Base-by-base conservation (phyloP, 495 filamentous ascomycete species). In the Ramalina peruviana region DNA sequence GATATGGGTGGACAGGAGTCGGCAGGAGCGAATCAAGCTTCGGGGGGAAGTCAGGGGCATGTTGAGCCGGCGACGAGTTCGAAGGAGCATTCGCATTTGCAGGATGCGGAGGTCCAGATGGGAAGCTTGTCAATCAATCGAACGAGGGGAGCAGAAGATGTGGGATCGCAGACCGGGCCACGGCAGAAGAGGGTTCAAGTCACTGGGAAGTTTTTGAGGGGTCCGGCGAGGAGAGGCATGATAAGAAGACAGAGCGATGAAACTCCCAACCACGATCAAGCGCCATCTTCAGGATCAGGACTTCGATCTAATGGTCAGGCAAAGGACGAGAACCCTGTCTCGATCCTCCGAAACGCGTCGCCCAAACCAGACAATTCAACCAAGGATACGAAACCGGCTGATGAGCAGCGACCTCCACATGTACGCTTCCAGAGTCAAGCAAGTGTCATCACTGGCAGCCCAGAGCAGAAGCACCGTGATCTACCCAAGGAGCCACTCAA, bases 211-310 rank as follows among this genome's bases (percentile, higher is more conserved):
- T 88, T 86, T 55, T 66, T 88, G 20, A 86, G 79, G 50, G 83
- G 83, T 1, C 83, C 85, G 9, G 83, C 82, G 19, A 75, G 85
- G 50, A 69, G 85, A 53, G 84, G 83, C 13, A 75, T 82, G 16
- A 58, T 75, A 51, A 71, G 82, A 50, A 73, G 83, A 45, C 81
- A 85, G 60, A 86, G 82, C 52, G 84, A 88, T 38, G 85, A 88
- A 36, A 66, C 71, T 40, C 55, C 57, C 17, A 42, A 43, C 20
- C 54, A 55, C 16, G 59, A 59, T 0, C 52, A 54, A 23, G 27
- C 41, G 6, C 41, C 51, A 37, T 50, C 43, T 41, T 55, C 58
- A 16, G 52, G 50, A 11, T 46, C 49, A 48, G 51, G 37, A n/a
- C 43, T 36, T 33, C 19, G 52, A 30, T 26, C 37, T 20, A 40